Percentiles rank a stretch among this genome's conserved stretches.
Evolutionary conservation across 2,329 filamentous ascomycete species (phyloP).

Genomic region (Talaromyces sp.): DNA sequence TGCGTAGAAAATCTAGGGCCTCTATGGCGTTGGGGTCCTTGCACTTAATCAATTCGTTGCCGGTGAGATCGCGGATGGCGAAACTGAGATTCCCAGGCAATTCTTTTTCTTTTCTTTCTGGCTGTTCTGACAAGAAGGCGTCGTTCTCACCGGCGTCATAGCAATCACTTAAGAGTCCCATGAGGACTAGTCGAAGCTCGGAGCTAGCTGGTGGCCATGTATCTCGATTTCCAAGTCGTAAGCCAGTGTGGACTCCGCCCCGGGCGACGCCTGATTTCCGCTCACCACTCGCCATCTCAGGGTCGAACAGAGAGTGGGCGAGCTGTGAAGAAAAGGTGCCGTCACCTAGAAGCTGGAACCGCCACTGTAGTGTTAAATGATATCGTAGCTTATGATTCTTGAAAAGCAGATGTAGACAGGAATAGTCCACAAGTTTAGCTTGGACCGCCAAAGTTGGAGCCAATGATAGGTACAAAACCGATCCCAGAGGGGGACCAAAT

Average conservation of each 20-base stretch:
- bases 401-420: constrained; percentile 74
- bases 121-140: constrained; percentile 17
- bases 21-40: constrained; percentile 78
- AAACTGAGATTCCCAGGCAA: constrained; percentile 75
- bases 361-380: constrained; percentile 70
- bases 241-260: constrained; percentile 69
- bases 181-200: constrained; percentile 82
- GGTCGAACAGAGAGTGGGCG: constrained; percentile 78
- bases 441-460: constrained; percentile 70
- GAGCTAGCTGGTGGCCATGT: constrained; percentile 93
- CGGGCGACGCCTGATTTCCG: constrained; percentile 65
- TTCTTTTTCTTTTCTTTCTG: constrained; percentile 27
- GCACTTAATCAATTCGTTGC: constrained; percentile 75
- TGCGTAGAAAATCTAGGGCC: constrained; percentile 85
- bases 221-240: constrained; percentile 74
- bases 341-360: constrained; percentile 80
- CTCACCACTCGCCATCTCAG: constrained; percentile 75
- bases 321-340: constrained; percentile 77
- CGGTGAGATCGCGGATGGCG: constrained; percentile 73
- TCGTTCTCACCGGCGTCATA: constrained; percentile 46
- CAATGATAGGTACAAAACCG: constrained; percentile 66
- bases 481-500: constrained; percentile 43
- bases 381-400: constrained; percentile 64
- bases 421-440: constrained; percentile 70
- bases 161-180: constrained; percentile 76